phyloP scores from a whole-genome alignment of 345 rosid species.

The Corchorus olitorius region DNA sequence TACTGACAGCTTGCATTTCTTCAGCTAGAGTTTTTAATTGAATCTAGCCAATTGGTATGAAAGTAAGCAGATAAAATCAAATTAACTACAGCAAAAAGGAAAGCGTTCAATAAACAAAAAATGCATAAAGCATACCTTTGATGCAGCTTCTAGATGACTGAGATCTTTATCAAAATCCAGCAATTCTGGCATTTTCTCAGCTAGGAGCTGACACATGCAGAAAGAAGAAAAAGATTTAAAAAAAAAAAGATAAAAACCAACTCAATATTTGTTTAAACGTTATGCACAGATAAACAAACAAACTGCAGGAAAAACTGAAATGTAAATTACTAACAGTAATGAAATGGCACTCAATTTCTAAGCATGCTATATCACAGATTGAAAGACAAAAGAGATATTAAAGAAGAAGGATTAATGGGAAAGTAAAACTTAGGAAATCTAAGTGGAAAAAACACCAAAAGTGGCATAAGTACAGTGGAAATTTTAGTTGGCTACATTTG shows the following conservation, averaged over 20 bases:
- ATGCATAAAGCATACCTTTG: constrained; percentile 59
- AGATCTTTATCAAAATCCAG: constrained; percentile 91
- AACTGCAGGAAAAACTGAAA: neutral
- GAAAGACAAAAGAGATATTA: neutral
- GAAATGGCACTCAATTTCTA: neutral
- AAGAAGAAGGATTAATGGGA: neutral
- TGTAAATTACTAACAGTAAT: neutral
- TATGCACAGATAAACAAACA: neutral
- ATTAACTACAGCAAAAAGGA: constrained; percentile 18
- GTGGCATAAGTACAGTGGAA: neutral
- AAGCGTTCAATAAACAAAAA: constrained; percentile 13
- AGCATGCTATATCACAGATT: neutral
- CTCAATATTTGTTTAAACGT: neutral
- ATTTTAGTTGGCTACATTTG: neutral
- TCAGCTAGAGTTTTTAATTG: constrained; percentile 95
- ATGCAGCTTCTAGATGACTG: constrained; percentile 88
- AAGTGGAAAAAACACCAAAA: neutral
- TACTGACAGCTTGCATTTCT: constrained; percentile 98
- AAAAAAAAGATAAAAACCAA: constrained; percentile 9
- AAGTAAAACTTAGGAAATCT: neutral
- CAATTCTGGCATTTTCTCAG: constrained; percentile 93
- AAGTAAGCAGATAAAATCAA: constrained; percentile 6
- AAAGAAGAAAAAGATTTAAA: constrained; percentile 12
- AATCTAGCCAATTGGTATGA: constrained; percentile 50
- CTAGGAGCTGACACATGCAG: constrained; percentile 54